These are phyloP conservation scores for Fusarium annulatum DNA, from an alignment of 2,329 filamentous ascomycete genomes.

Conservation along the genomic window DNA sequence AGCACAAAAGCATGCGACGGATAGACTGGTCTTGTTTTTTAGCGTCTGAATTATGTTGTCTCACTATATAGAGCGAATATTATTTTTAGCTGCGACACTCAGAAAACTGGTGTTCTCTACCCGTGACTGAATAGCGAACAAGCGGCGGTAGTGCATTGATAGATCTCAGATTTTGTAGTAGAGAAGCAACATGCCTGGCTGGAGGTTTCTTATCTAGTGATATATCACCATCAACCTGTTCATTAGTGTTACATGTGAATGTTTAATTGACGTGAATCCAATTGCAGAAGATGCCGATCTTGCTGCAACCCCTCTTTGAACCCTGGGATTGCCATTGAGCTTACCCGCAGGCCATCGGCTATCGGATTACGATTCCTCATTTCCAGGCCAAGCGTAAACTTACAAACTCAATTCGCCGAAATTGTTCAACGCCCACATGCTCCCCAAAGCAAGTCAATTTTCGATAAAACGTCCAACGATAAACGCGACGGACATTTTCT, in stretches of 20 bases:
- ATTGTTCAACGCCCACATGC: not conserved
- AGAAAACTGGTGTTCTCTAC: rapidly evolving
- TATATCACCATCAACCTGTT: too few species aligned
- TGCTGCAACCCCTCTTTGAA: not conserved
- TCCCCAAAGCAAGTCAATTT: not conserved
- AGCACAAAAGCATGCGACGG: not conserved
- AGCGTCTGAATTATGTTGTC: rapidly evolving
- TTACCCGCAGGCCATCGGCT: not conserved
- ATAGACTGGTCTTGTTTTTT: not conserved
- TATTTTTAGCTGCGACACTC: too few species aligned
- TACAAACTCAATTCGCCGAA: not conserved
- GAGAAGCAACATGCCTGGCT: too few species aligned
- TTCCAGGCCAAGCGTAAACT: not conserved
- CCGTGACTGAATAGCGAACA: rapidly evolving
- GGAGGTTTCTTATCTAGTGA: not conserved
- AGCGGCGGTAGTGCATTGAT: too few species aligned
- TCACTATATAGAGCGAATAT: not conserved
- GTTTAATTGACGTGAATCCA: not conserved
- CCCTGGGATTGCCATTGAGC: not conserved
- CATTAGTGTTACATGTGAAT: not conserved
- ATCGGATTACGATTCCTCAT: not conserved
- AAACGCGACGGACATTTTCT: not conserved
- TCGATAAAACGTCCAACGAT: too few species aligned
- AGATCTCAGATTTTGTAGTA: too few species aligned
- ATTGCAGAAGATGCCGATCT: not conserved